Conservation (phyloP, 768 basidiomycete genomes). For the Calvatia gigantea region DNA sequence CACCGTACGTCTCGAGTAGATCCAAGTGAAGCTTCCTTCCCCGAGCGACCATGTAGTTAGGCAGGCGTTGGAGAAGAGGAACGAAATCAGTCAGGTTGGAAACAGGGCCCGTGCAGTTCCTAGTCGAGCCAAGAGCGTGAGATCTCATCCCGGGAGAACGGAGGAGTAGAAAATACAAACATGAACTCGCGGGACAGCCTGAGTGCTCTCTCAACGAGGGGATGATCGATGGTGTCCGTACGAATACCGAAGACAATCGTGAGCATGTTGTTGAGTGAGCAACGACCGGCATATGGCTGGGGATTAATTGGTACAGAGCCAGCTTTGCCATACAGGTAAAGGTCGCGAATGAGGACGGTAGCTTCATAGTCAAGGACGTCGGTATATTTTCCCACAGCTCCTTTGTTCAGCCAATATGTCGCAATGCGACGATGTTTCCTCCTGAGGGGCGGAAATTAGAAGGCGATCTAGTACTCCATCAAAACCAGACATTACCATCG, state of each 20-base stretch:
- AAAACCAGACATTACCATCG: slow-evolving; percentile 38
- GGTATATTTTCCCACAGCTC: slow-evolving; percentile 33
- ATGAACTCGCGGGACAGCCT: slow-evolving; percentile 41
- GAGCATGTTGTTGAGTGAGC: slow-evolving; percentile 42
- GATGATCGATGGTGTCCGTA: slow-evolving; percentile 33
- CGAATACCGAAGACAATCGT: slow-evolving; percentile 39
- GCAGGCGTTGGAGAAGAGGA: slow-evolving; percentile 36
- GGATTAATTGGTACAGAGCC: slow-evolving; percentile 35
- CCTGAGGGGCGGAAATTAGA: slow-evolving; percentile 18
- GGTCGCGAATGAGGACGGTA: slow-evolving; percentile 31
- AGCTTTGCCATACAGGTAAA: slow-evolving; percentile 29
- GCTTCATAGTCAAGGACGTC: slow-evolving; percentile 37
- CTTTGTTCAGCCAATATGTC: slow-evolving; percentile 25
- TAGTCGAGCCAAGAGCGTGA: slow-evolving; percentile 7
- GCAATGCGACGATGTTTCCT: slow-evolving; percentile 41
- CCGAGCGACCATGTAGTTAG: slow-evolving; percentile 33
- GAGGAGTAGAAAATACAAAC: slow-evolving; percentile 22
- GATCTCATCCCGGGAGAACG: not conserved
- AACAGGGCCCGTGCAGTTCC: slow-evolving; percentile 40
- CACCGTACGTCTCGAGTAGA: slow-evolving; percentile 34
- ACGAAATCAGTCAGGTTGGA: slow-evolving; percentile 46
- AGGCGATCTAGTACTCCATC: no score
- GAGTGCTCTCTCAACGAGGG: slow-evolving; percentile 33
- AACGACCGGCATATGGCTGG: slow-evolving; percentile 35
- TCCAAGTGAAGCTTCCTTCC: slow-evolving; percentile 35